A percentile compares a stretch with the other conserved stretches of the same genome.
These are phyloP conservation scores for Alternaria triticina DNA, from an alignment of 2,329 filamentous ascomycete species.

Conservation along the genomic window DNA sequence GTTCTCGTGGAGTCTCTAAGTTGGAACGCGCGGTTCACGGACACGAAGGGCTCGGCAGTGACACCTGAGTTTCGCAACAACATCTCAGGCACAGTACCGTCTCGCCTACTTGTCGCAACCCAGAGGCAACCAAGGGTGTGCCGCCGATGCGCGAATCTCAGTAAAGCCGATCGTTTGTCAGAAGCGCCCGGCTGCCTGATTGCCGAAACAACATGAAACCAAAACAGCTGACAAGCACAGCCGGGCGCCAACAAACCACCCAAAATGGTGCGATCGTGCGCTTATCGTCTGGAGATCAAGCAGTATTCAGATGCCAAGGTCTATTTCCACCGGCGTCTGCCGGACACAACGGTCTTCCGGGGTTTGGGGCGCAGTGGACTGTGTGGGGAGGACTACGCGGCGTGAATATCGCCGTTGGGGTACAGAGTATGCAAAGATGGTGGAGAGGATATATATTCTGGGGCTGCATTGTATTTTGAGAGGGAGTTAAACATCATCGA, in stretches of 20 bases:
- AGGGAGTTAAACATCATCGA: not conserved
- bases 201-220: slow-evolving; percentile 35
- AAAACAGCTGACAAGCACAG: slow-evolving; percentile 27
- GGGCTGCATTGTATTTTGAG: slow-evolving; percentile 3
- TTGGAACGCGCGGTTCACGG: not conserved
- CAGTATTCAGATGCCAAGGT: slow-evolving; percentile 6
- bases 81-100: not conserved
- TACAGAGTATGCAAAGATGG: slow-evolving; percentile 1
- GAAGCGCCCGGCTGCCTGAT: slow-evolving; percentile 22
- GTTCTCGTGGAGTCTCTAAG: not conserved
- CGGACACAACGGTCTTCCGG: slow-evolving; percentile 2
- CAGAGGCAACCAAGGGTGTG: not conserved
- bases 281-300: slow-evolving; percentile 20
- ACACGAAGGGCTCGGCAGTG: not conserved
- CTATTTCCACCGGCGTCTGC: slow-evolving; percentile 8
- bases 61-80: not conserved
- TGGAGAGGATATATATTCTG: slow-evolving; percentile 25
- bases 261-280: slow-evolving; percentile 15
- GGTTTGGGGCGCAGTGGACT: slow-evolving; percentile 9
- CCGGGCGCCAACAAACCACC: slow-evolving; percentile 10
- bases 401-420: slow-evolving; percentile 11
- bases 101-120: not conserved
- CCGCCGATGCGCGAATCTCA: slow-evolving; percentile 3
- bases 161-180: not conserved
- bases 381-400: slow-evolving; percentile 25